Conservation (phyloP, 805 yeast species). For the Ogataea siamensis region DNA sequence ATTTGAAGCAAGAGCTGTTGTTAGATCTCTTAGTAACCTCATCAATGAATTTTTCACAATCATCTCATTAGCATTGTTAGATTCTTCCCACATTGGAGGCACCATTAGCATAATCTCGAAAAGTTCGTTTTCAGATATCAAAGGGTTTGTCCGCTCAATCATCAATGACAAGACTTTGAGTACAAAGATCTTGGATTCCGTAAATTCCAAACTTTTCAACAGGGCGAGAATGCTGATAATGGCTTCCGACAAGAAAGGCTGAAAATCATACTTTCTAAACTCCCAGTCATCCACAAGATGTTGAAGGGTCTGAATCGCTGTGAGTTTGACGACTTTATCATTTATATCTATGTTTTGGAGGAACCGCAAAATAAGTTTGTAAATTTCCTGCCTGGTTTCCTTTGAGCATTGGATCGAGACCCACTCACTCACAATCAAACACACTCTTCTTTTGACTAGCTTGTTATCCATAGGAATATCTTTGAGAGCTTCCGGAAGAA, state of each 20-base stretch:
- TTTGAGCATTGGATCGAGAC: slow-evolving; percentile 60
- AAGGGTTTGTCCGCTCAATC: slow-evolving; percentile 62
- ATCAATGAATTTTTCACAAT: slow-evolving; percentile 50
- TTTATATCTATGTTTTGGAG: slow-evolving; percentile 40
- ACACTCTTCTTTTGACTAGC: slow-evolving; percentile 72
- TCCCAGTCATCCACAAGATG: slow-evolving; percentile 83
- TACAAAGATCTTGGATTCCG: slow-evolving; percentile 77
- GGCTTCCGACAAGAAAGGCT: slow-evolving; percentile 58
- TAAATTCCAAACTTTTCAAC: slow-evolving; percentile 48
- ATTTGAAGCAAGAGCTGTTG: slow-evolving; percentile 53
- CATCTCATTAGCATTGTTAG: slow-evolving; percentile 42
- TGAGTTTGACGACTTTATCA: slow-evolving; percentile 79
- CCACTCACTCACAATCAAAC: slow-evolving; percentile 82
- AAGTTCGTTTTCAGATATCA: slow-evolving; percentile 50
- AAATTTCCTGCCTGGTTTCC: slow-evolving; percentile 56
- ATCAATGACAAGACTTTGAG: slow-evolving; percentile 66
- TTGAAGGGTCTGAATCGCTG: slow-evolving; percentile 69
- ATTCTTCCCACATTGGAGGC: slow-evolving; percentile 75
- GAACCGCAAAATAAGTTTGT: slow-evolving; percentile 52
- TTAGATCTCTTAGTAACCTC: slow-evolving; percentile 57
- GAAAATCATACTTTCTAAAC: slow-evolving; percentile 64
- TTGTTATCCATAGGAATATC: slow-evolving; percentile 49
- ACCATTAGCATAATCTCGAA: slow-evolving; percentile 50
- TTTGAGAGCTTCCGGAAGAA: slow-evolving; percentile 64
- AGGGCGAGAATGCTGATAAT: slow-evolving; percentile 49